Evolutionary conservation across 805 yeast genomes (phyloP), one percentile per base, ranked within the genome.

Genomic region (Sugiyamaella qingdaonensis): DNA sequence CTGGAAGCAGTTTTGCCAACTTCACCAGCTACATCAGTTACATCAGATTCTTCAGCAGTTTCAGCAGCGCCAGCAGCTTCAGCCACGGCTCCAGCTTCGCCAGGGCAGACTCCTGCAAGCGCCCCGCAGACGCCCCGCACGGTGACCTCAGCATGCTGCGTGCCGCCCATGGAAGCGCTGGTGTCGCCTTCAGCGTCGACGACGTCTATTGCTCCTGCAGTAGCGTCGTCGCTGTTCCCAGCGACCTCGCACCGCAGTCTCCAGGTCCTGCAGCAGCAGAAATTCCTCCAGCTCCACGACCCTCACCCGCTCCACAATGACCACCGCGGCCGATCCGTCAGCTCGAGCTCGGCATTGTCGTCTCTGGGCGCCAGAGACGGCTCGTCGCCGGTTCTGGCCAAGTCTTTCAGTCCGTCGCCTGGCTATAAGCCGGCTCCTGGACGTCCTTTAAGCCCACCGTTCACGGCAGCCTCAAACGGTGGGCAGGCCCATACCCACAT

Each of bases 161-260:
- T 24, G 29, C 29, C 29, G 29, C 29, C 29, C 11, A 16, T 48
- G 13, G 45, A 27, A 5, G 37, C 51, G 24, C 35, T 48, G 8
- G 16, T 48, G 13, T 48, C 51, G 14, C 51, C 51, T 2, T 48
- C 51, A 10, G 32, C 51, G n/a, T 48, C 51, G 14, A 37, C 51
- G n/a, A 48, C 51, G 14, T 48, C 51, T 16, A 48, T 48, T 18
- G 45, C 44, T 10, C 44, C 51, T 13, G 45, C 51, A 10, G 34
- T 48, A n/a, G 51, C 46, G 7, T 48, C 51, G 34, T 48, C 51
- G 29, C 31, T 31, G n/a, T 18, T 34, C 39, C 37, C 37, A 7
- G 37, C 48, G 18, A 31, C 21, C 19, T 18, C 48, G 27, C 33
- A 45, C 14, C 16, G 19, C 31, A 31, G 39, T 37, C 32, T 14